Percentiles rank a stretch among this genome's conserved stretches.
phyloP scores from a whole-genome alignment of 2,329 filamentous ascomycete species.

The Boeremia lycopersici region DNA sequence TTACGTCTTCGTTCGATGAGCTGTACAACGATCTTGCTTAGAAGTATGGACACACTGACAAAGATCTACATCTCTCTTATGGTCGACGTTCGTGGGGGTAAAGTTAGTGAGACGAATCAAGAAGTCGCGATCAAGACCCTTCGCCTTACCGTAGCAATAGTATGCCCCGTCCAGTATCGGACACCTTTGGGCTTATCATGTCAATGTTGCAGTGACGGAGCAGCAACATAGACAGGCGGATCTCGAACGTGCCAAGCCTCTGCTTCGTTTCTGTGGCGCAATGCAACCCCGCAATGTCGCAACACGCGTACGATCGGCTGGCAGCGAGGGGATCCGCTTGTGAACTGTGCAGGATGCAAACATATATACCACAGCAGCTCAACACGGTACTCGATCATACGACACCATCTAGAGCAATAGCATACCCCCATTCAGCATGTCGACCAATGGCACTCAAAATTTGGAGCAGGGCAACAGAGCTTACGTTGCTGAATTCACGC shows the following conservation, averaged over 20 bases:
- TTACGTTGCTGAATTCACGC: slow-evolving; percentile 65
- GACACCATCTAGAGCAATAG: background rate
- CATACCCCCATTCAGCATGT: slow-evolving; percentile 35
- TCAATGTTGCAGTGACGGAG: background rate
- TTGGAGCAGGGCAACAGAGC: slow-evolving; percentile 63
- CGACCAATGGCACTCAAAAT: slow-evolving; percentile 59
- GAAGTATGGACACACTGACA: background rate
- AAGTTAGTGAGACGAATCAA: no score
- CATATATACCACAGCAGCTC: background rate
- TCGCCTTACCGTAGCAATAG: no score
- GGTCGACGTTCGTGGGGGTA: background rate
- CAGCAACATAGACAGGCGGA: no score
- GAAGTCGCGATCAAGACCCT: no score
- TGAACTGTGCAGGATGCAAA: background rate
- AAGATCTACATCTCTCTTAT: background rate
- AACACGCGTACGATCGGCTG: slow-evolving; percentile 3
- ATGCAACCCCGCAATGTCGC: slow-evolving; percentile 27
- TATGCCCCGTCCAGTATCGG: no score
- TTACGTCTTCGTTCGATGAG: no score
- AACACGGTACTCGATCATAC: slow-evolving; percentile 5
- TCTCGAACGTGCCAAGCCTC: background rate
- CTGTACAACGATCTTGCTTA: no score
- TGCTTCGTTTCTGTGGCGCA: slow-evolving; percentile 11
- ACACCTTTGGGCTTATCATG: no score
- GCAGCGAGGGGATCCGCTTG: background rate